phyloP scores from a whole-genome alignment of 2,329 filamentous ascomycete species.

The Mycosphaerella sp. region DNA sequence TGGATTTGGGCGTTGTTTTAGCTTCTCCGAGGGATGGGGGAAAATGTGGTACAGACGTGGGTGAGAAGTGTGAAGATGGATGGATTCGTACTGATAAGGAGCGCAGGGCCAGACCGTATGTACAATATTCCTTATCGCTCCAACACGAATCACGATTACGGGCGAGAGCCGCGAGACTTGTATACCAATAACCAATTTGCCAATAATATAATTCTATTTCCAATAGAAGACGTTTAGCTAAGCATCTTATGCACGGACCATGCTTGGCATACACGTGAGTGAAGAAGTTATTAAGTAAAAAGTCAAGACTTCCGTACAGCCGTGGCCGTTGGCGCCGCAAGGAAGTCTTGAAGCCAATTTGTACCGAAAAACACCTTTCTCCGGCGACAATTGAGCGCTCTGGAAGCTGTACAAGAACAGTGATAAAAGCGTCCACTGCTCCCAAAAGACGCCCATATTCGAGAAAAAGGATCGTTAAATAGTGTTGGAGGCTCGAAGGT shows the following conservation, averaged over 20 bases:
- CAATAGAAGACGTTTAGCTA: no score
- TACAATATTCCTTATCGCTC: background rate
- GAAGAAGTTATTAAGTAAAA: background rate
- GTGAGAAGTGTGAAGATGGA: background rate
- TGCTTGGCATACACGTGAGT: background rate
- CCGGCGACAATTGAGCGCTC: no score
- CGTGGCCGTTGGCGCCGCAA: background rate
- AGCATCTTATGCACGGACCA: no score
- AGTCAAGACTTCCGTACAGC: background rate
- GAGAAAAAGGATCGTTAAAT: no score
- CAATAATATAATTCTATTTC: no score
- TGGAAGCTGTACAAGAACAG: no score
- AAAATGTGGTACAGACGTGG: background rate
- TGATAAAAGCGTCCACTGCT: background rate
- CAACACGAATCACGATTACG: background rate
- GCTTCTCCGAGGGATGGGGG: conserved; percentile 16
- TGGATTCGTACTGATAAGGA: background rate
- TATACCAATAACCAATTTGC: no score
- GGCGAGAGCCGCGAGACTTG: no score
- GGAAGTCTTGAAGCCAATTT: background rate
- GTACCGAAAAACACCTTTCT: background rate
- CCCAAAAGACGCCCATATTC: background rate
- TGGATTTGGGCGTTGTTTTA: conserved; percentile 1
- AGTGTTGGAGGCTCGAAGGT: background rate
- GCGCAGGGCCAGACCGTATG: background rate